These are phyloP conservation scores for Arthrobotrys sphaeroides DNA, from an alignment of 2,329 filamentous ascomycete genomes.

Conservation along the genomic window DNA sequence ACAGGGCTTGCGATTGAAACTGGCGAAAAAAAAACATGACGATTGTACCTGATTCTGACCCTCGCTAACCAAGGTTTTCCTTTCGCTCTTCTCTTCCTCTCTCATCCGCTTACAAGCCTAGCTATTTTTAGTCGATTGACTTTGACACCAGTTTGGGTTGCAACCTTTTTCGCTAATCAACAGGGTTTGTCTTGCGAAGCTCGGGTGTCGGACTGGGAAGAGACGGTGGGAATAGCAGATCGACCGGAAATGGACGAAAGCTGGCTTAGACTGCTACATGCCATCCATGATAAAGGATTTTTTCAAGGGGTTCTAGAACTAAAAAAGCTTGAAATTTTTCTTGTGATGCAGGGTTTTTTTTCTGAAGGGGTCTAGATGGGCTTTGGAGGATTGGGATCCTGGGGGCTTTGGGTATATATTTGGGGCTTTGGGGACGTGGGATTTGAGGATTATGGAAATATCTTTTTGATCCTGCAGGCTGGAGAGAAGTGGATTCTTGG, in stretches of 20 bases:
- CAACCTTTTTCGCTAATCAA: constrained; percentile 8
- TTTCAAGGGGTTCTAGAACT: constrained; percentile 22
- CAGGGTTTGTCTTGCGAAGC: constrained; percentile 15
- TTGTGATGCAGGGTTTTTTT: neutral
- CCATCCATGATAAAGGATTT: neutral
- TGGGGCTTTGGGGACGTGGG: neutral
- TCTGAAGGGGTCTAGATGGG: too few relatives aligned
- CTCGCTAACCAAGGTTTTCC: neutral
- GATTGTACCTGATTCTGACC: constrained; percentile 23
- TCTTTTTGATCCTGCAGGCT: too few relatives aligned
- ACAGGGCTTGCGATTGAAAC: constrained; percentile 39
- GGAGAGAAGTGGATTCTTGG: too few relatives aligned
- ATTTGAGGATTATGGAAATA: too few relatives aligned
- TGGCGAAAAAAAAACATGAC: constrained; percentile 16
- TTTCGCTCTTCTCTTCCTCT: too few relatives aligned
- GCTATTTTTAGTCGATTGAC: constrained; percentile 40
- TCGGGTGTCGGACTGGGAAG: constrained; percentile 4
- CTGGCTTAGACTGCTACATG: neutral
- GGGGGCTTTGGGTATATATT: constrained; percentile 12
- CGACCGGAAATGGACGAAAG: constrained; percentile 13
- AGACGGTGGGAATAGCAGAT: neutral
- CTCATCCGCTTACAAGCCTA: constrained; percentile 19
- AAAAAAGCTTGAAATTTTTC: constrained; percentile 22
- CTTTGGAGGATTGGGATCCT: neutral
- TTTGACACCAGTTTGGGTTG: neutral